These are phyloP conservation scores for Aspergillus pseudoviridinutans DNA, from an alignment of 2,329 filamentous ascomycete genomes.

Conservation along the genomic window DNA sequence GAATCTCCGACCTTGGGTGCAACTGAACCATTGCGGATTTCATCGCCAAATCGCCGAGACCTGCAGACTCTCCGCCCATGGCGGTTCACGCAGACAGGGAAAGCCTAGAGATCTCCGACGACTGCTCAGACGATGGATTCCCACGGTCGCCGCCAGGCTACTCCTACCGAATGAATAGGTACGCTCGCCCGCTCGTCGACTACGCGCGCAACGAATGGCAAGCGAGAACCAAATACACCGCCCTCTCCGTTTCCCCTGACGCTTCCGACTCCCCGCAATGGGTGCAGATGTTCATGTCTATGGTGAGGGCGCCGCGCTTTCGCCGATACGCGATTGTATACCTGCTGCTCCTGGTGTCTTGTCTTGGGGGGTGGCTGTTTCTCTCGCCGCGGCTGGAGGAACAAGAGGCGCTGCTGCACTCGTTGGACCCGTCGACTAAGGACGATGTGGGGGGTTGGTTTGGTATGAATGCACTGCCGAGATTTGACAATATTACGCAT, in stretches of 20 bases:
- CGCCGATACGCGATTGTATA: constrained; percentile 38
- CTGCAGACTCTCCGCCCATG: neutral
- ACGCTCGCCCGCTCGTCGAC: constrained; percentile 33
- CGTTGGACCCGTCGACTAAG: constrained; percentile 29
- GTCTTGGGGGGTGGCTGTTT: constrained; percentile 31
- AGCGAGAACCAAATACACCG: constrained; percentile 19
- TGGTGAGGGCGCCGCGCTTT: constrained; percentile 39
- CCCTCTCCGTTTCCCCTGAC: constrained; percentile 16
- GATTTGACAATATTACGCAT: constrained; percentile 49
- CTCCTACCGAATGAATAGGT: constrained; percentile 10
- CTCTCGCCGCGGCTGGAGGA: constrained; percentile 32
- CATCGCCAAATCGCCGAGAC: neutral
- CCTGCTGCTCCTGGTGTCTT: constrained; percentile 28
- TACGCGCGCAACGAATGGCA: constrained; percentile 40
- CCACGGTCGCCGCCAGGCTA: constrained; percentile 9
- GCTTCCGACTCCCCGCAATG: constrained; percentile 17
- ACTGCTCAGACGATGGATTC: constrained; percentile 25
- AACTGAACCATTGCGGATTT: neutral
- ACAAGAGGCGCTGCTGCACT: constrained; percentile 22
- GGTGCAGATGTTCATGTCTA: constrained; percentile 25
- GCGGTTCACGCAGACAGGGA: constrained; percentile 18
- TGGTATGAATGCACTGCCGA: constrained; percentile 46
- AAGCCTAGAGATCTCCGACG: constrained; percentile 28
- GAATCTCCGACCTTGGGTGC: neutral
- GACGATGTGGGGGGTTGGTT: constrained; percentile 36